Evolutionary conservation across 2,329 filamentous ascomycete genomes (phyloP).

Genomic region (Epichloe baconii): DNA sequence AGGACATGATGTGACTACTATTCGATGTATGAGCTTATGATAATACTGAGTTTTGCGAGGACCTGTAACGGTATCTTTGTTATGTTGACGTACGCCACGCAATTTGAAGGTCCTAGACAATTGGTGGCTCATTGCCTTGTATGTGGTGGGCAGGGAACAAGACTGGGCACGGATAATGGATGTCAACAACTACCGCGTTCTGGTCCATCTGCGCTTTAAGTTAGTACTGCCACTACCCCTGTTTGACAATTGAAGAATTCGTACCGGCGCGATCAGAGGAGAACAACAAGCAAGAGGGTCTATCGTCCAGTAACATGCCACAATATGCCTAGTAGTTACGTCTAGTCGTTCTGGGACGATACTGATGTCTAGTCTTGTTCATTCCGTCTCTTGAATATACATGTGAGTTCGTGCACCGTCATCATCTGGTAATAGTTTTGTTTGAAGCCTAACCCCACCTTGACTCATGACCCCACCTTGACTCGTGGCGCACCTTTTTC

Average conservation of each 20-base stretch:
- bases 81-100: background rate
- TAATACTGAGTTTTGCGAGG: background rate
- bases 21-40: background rate
- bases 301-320: background rate
- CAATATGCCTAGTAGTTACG: background rate
- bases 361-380: too few species aligned
- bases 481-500: conserved; percentile 2
- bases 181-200: background rate
- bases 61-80: background rate
- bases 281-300: background rate
- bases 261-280: too few species aligned
- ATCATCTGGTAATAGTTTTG: too few species aligned
- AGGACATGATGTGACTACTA: conserved; percentile 30
- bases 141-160: background rate
- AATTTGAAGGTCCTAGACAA: background rate
- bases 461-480: conserved; percentile 1
- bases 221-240: background rate
- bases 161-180: background rate
- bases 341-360: background rate
- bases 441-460: background rate
- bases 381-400: background rate
- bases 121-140: background rate
- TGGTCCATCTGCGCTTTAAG: background rate
- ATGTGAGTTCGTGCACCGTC: background rate
- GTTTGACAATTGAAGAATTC: background rate